Conservation (phyloP, 345 rosid species). For the Brassica carinata region DNA sequence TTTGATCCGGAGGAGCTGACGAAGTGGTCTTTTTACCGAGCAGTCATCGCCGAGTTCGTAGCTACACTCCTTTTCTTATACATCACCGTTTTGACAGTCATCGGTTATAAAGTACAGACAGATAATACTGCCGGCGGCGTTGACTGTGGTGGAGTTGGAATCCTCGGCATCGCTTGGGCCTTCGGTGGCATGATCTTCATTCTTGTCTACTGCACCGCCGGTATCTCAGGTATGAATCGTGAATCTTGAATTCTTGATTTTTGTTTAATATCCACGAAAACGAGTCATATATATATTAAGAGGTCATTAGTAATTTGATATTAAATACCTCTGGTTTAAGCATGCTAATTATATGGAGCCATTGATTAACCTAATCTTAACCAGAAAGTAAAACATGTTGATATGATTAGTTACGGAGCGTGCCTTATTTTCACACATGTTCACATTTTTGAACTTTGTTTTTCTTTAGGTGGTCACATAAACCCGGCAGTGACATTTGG, state of each 20-base stretch:
- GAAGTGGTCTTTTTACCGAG: slow-evolving; percentile 85
- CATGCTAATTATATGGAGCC: no score
- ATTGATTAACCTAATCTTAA: not conserved
- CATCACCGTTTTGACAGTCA: slow-evolving; percentile 75
- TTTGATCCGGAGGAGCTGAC: slow-evolving; percentile 60
- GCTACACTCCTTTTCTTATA: slow-evolving; percentile 91
- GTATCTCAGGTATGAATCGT: slow-evolving; percentile 66
- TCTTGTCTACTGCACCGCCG: slow-evolving; percentile 94
- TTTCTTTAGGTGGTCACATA: slow-evolving; percentile 59
- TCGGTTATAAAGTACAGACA: slow-evolving; percentile 64
- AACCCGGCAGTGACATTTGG: slow-evolving; percentile 78
- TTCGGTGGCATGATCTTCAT: slow-evolving; percentile 95
- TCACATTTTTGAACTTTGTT: not conserved
- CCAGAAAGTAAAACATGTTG: not conserved
- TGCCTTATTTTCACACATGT: not conserved
- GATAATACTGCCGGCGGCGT: slow-evolving; percentile 23
- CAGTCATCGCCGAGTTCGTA: slow-evolving; percentile 80
- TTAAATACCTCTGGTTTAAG: not conserved
- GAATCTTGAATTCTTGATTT: slow-evolving; percentile 17
- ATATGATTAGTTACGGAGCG: not conserved
- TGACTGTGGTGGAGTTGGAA: slow-evolving; percentile 74
- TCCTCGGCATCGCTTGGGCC: slow-evolving; percentile 93
- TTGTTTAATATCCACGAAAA: not conserved
- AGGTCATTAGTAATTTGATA: not conserved
- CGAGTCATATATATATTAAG: no score